Conservation (phyloP, 148 eudicot genomes). For the Rhododendron mucronatum region DNA sequence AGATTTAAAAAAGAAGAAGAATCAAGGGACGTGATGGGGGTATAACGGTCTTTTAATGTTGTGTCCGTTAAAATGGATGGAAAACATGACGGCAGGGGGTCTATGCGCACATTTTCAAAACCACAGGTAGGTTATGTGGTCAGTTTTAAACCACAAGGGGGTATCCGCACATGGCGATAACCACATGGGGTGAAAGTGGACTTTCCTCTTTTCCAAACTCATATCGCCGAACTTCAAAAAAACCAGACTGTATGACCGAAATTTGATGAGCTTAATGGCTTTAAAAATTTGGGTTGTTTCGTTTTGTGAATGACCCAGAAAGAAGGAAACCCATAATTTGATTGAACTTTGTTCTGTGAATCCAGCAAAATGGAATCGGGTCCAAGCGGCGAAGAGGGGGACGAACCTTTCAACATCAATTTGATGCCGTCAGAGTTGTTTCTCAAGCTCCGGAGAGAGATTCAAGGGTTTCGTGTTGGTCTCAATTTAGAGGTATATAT, state of each 20-base stretch:
- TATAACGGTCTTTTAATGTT: too few species aligned
- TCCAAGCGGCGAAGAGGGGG: constrained; percentile 58
- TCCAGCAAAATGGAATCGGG: constrained; percentile 42
- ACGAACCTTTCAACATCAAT: constrained; percentile 64
- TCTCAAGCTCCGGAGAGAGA: constrained; percentile 71
- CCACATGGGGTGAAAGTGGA: too few species aligned
- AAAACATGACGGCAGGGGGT: too few species aligned
- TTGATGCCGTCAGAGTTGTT: constrained; percentile 75
- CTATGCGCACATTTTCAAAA: too few species aligned
- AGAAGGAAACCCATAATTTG: background rate
- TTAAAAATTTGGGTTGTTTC: background rate
- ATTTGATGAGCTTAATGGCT: background rate
- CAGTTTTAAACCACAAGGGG: too few species aligned
- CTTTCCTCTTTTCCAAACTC: background rate
- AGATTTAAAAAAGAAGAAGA: too few species aligned
- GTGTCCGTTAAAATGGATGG: too few species aligned
- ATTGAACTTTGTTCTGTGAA: constrained; percentile 1
- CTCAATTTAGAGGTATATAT: constrained; percentile 70
- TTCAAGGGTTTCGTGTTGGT: constrained; percentile 63
- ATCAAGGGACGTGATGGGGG: too few species aligned
- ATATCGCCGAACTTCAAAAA: background rate
- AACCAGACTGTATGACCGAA: too few species aligned
- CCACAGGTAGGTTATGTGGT: too few species aligned
- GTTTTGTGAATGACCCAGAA: background rate
- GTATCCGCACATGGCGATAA: too few species aligned